Base-by-base conservation (phyloP, 768 basidiomycete genomes). In the Lactarius sp. region DNA sequence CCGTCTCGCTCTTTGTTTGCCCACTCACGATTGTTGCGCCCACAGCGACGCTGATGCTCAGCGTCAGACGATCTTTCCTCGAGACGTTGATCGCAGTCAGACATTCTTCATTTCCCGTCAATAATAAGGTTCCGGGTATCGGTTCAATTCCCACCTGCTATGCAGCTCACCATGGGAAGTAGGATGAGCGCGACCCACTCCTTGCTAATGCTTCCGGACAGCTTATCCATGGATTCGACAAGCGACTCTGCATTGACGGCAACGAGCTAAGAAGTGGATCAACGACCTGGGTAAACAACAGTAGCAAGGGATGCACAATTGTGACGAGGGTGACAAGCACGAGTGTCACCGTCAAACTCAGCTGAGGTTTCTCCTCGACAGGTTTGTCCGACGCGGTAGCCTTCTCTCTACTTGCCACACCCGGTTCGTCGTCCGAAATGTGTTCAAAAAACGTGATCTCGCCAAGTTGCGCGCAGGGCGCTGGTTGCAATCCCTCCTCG, bases 131-230 rank as follows among this genome's bases (percentile, higher is more conserved):
- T 39, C 37, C 1, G 34, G n/a, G 18, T 18, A 42, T 16, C 8
- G 56, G 20, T 31, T 4, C 4, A 49, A 37, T 27, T 3, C 75
- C 49, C 52, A 88, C 90, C 90, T 71, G 91, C 88, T 39, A 92
- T 78, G 14, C 87, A 88, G 39, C 85, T 88, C 46, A 95, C 88
- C 18, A 87, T 86, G 3, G 95, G 95, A 10, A 98, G 81, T 14
- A 98, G 72, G 68, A 98, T 92, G 41, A 98, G 76, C 16, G 87
- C 94, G 61, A 95, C 81, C 86, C 92, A 98, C 72, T 94, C 89
- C 67, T 90, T 90, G 70, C 84, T 87, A 65, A 98, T 83, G 4
- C 78, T 78, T 7, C 65, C 71, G 20, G 88, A 87, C 58, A 96
- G 78, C 44, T 84, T 86, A 71, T 93, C 83, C 83, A 97, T 92